Evolutionary conservation across 192 early-diverging fungal genomes (phyloP).

Genomic region (Linnemannia exigua): DNA sequence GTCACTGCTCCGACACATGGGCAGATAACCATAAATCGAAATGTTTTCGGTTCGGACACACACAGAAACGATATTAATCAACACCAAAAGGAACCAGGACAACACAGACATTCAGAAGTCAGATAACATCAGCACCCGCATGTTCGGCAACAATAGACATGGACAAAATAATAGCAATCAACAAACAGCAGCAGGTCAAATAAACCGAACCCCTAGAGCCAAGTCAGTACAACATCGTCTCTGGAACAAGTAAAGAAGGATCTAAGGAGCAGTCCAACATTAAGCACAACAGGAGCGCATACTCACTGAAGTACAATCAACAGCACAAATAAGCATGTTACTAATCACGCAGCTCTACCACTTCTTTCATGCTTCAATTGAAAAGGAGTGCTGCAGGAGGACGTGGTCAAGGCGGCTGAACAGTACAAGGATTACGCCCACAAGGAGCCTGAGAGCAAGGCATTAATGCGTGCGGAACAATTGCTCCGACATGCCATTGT

Average conservation of each 20-base stretch:
- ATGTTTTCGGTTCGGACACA: not conserved
- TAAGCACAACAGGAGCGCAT: too few species aligned
- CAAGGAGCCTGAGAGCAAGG: conserved; percentile 44
- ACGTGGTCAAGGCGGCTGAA: conserved; percentile 37
- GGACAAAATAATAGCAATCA: too few species aligned
- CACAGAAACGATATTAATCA: not conserved
- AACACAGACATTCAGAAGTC: too few species aligned
- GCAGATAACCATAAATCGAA: not conserved
- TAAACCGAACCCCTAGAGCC: too few species aligned
- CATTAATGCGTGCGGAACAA: conserved; percentile 64
- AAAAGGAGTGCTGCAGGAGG: conserved; percentile 60
- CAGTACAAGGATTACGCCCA: conserved; percentile 36
- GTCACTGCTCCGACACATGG: not conserved
- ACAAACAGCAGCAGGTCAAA: too few species aligned
- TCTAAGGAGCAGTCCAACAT: too few species aligned
- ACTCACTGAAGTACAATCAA: too few species aligned
- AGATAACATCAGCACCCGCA: too few species aligned
- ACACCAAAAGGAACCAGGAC: too few species aligned
- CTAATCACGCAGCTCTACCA: not conserved
- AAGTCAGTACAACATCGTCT: too few species aligned
- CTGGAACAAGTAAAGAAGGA: too few species aligned
- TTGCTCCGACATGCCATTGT: conserved; percentile 74
- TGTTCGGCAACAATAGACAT: too few species aligned
- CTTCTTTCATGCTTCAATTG: not conserved
- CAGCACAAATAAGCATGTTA: not conserved